phyloP scores from a whole-genome alignment of 1,139 yeast genomes.

The Zygoascus meyerae region DNA sequence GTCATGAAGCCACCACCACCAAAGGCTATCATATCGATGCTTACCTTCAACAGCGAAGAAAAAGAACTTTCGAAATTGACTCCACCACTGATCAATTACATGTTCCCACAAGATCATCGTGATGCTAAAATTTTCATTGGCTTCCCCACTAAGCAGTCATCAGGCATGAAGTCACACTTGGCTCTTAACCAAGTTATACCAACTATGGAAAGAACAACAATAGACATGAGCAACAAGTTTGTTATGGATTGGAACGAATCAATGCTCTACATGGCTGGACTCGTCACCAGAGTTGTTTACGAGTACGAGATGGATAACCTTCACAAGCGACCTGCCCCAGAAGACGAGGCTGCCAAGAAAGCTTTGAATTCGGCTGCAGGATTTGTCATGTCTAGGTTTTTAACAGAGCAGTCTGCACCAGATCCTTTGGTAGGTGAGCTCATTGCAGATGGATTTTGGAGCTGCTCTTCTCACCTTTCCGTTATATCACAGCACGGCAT shows the following conservation, averaged over 20 bases:
- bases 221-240: slow-evolving; percentile 38
- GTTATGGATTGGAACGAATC: slow-evolving; percentile 40
- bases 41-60: slow-evolving; percentile 28
- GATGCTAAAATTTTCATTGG: slow-evolving; percentile 40
- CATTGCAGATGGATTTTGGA: slow-evolving; percentile 36
- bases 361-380: slow-evolving; percentile 21
- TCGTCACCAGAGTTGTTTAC: slow-evolving; percentile 34
- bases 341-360: slow-evolving; percentile 11
- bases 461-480: slow-evolving; percentile 22
- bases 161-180: slow-evolving; percentile 36
- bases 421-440: slow-evolving; percentile 34
- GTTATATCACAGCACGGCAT: slow-evolving; percentile 35
- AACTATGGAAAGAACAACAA: slow-evolving; percentile 41
- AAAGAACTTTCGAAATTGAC: slow-evolving; percentile 29
- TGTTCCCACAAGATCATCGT: slow-evolving; percentile 33
- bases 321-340: slow-evolving; percentile 11
- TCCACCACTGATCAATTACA: slow-evolving; percentile 34
- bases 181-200: slow-evolving; percentile 39
- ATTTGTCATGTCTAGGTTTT: slow-evolving; percentile 30
- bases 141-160: slow-evolving; percentile 40
- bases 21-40: slow-evolving; percentile 33
- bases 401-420: slow-evolving; percentile 34
- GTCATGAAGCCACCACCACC: slow-evolving; percentile 41
- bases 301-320: slow-evolving; percentile 31
- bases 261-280: slow-evolving; percentile 37